phyloP scores from a whole-genome alignment of 2,329 filamentous ascomycete genomes.

The Raffaelea albimanens region DNA sequence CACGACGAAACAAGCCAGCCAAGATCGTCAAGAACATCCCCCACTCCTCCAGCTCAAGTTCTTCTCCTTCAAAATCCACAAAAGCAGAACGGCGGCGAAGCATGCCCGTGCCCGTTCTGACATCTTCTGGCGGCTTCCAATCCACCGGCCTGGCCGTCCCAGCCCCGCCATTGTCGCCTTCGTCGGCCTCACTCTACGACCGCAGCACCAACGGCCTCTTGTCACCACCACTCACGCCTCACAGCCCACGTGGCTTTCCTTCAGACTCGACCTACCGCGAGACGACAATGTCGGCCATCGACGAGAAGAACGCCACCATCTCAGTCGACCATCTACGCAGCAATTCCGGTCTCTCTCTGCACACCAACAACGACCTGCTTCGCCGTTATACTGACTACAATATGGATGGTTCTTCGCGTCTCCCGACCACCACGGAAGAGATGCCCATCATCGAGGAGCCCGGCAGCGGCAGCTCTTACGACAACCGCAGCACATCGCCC shows the following conservation, averaged over 20 bases:
- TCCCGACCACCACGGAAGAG: slow-evolving; percentile 14
- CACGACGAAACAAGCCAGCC: background rate
- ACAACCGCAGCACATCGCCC: background rate
- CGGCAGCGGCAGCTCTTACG: slow-evolving; percentile 7
- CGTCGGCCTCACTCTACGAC: background rate
- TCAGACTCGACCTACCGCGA: background rate
- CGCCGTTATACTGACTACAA: slow-evolving; percentile 38
- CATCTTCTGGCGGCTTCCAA: background rate
- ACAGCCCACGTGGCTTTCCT: slow-evolving; percentile 1
- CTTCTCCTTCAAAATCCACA: background rate
- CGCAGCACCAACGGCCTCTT: background rate
- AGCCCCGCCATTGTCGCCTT: background rate
- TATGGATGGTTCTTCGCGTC: slow-evolving; percentile 25
- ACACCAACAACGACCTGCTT: slow-evolving; percentile 32
- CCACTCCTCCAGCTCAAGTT: too few species aligned
- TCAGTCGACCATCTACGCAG: slow-evolving; percentile 25
- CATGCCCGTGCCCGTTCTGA: slow-evolving; percentile 1
- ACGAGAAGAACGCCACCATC: background rate
- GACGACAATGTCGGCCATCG: background rate
- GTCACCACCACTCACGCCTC: slow-evolving; percentile 3
- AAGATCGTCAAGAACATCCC: background rate
- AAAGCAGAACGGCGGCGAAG: slow-evolving; percentile 9
- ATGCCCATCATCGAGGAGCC: slow-evolving; percentile 7
- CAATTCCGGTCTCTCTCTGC: slow-evolving; percentile 35
- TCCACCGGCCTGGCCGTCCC: background rate